These are phyloP conservation scores for Umbilicus rupestris DNA, from an alignment of 164 flowering plant species.

Conservation along the genomic window DNA sequence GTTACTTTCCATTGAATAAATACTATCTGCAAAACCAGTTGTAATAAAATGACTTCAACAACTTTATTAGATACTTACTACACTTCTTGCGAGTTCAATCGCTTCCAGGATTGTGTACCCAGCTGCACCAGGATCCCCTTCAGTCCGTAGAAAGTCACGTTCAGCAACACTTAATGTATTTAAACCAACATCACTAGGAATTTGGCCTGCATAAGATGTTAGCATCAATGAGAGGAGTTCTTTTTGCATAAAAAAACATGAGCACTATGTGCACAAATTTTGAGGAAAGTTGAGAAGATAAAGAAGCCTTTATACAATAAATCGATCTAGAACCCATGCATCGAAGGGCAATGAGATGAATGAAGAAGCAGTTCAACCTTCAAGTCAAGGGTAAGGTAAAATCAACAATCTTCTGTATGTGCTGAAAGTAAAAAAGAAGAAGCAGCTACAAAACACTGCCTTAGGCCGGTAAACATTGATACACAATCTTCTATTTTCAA, in stretches of 20 bases:
- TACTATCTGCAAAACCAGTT: neutral
- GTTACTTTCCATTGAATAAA: neutral
- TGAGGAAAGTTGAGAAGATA: neutral
- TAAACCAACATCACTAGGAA: conserved; percentile 15
- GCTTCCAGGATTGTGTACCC: conserved; percentile 97
- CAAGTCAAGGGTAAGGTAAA: neutral
- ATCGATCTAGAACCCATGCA: neutral
- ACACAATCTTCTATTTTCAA: neutral
- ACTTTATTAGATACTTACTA: conserved; percentile 37
- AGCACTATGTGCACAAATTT: too few species aligned
- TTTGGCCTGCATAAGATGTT: conserved; percentile 21
- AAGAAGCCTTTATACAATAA: neutral
- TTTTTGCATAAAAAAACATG: neutral
- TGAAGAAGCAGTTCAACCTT: neutral
- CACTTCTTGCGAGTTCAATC: conserved; percentile 67
- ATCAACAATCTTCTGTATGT: too few species aligned
- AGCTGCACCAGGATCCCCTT: conserved; percentile 88
- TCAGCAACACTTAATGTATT: conserved; percentile 45
- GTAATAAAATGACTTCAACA: neutral
- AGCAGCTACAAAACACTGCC: neutral
- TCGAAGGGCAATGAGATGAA: neutral
- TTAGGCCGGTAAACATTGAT: neutral
- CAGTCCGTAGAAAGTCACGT: conserved; percentile 79
- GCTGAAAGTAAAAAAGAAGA: too few species aligned
- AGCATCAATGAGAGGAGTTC: neutral